Evolutionary conservation across 2,329 filamentous ascomycete species (phyloP).

Genomic region (Aspergillus caelatus): DNA sequence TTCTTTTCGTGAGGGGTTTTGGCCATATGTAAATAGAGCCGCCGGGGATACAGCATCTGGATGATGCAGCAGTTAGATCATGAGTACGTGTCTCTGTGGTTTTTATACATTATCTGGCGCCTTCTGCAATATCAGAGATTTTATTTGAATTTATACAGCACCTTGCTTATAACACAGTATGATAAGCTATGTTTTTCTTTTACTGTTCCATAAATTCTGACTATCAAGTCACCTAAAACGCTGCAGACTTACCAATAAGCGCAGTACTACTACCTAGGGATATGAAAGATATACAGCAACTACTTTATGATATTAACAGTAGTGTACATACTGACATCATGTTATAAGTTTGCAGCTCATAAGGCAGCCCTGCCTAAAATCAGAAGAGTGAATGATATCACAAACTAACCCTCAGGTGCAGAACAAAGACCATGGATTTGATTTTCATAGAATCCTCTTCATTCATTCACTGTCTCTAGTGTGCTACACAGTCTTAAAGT

Average conservation of each 20-base stretch:
- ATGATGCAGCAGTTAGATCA: background rate
- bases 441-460: background rate
- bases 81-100: background rate
- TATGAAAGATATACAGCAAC: background rate
- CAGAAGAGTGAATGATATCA: background rate
- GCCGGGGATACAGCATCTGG: background rate
- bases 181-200: background rate
- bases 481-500: background rate
- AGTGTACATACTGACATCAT: background rate
- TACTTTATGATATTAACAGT: background rate
- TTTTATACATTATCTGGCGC: too few species aligned
- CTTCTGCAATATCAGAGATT: background rate
- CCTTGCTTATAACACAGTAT: background rate
- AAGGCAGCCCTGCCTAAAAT: background rate
- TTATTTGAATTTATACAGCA: background rate
- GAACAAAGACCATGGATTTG: background rate
- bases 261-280: background rate
- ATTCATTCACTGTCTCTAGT: background rate
- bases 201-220: background rate
- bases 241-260: background rate
- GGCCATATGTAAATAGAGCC: background rate
- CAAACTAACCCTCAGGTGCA: background rate
- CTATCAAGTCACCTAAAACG: background rate
- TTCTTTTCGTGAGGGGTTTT: slow-evolving; percentile 32
- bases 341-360: background rate